These are phyloP conservation scores for Teunomyces panamensis DNA, from an alignment of 805 yeast species.

Conservation along the genomic window DNA sequence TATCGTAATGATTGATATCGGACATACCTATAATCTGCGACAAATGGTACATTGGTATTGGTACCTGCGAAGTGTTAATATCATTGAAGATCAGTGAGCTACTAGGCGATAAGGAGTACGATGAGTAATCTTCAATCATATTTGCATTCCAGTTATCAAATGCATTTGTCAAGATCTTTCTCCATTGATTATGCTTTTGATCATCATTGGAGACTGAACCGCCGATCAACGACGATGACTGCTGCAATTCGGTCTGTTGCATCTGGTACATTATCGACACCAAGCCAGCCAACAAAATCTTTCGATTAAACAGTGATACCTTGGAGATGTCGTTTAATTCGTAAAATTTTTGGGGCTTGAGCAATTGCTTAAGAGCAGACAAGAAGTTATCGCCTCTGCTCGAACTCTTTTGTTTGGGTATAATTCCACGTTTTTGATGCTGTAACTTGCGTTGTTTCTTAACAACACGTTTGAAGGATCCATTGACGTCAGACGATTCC, in stretches of 20 bases:
- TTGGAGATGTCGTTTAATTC: constrained; percentile 10
- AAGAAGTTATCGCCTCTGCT: constrained; percentile 39
- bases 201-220: constrained; percentile 12
- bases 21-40: constrained; percentile 61
- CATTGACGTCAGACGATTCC: constrained; percentile 38
- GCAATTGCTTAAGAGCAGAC: constrained; percentile 52
- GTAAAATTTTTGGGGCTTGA: constrained; percentile 47
- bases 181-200: constrained; percentile 54
- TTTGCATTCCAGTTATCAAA: constrained; percentile 67
- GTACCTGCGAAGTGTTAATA: constrained; percentile 10
- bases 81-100: constrained; percentile 12
- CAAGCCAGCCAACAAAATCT: constrained; percentile 64
- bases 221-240: constrained; percentile 35
- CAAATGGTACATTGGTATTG: constrained; percentile 63
- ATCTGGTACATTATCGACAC: constrained; percentile 66
- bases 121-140: constrained; percentile 25
- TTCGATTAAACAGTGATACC: constrained; percentile 55
- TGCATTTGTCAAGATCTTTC: constrained; percentile 65
- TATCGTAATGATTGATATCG: constrained; percentile 73
- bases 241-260: constrained; percentile 68
- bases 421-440: constrained; percentile 4
- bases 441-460: constrained; percentile 33
- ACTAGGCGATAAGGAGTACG: constrained; percentile 5
- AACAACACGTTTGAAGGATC: constrained; percentile 36
- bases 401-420: constrained; percentile 3